Evolutionary conservation across 73 alveolate genomes (phyloP), one percentile per base, ranked within the genome.

Genomic region (Paramecium pentaurelia): DNA sequence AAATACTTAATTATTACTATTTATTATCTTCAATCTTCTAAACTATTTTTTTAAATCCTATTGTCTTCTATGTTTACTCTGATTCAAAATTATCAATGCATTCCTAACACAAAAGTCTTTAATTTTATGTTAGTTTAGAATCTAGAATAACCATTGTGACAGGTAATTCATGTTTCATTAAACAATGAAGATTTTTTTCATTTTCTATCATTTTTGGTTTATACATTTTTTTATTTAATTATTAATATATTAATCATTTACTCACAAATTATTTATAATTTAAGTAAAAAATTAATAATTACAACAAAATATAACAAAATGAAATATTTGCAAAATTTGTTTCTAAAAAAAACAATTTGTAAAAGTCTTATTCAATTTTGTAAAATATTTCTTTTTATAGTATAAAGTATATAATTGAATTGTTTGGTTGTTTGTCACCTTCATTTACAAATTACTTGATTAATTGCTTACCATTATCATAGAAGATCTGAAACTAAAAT

Each of bases 361-460:
- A 98, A 84, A n/a, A 98, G 92, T 22, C 92, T 90, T 95, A 92
- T 86, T 96, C 98, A 37, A 68, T 58, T 90, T 95, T 93, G 49
- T 84, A 71, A 86, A 92, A 89, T 71, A 98, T 87, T 51, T 93
- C 97, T 38, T 77, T 51, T 12, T 97, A 97, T 49, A 93, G 86
- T 47, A 98, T 86, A 85, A 95, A 96, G 25, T 94, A 94, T n/a
- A n/a, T n/a, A 4, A 96, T 98, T 71, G 94, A 95, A 45, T 89
- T 92, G 34, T 95, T 96, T 86, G 97, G 95, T 34, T 95, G 85
- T 5, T 95, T 95, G 28, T 96, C 95, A 27, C 96, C 98, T 37
- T 93, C 93, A 25, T 94, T 94, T 86, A 95, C 98, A 25, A 93
- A 91, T 51, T 98, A 45, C 44, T 96, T 92, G 49, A 96, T 86